Base-by-base conservation (phyloP, 805 yeast genomes). In the Zygotorulaspora sp. region DNA sequence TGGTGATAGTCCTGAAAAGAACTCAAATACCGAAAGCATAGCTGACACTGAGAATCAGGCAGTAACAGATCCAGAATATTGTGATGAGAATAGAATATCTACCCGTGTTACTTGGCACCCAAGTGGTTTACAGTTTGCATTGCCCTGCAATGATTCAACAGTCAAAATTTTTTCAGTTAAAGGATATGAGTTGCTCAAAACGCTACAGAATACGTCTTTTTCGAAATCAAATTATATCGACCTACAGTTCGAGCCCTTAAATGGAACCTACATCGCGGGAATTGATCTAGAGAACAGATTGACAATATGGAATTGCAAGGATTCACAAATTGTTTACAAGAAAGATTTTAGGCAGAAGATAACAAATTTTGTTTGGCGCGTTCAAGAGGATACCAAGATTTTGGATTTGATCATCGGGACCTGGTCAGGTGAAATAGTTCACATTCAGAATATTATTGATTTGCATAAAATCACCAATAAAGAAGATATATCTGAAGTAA, bases 91-190 rank as follows among this genome's bases (percentile, higher is more conserved):
- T 50, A 60, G 74, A 29, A 55, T 74, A 1, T 62, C 79, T 17
- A 70, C 84, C 0, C 72, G 71, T 28, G 70, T 78, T 2, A 74
- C 72, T 24, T 87, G 95, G 95, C 75, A 78, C 40, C 75, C 82
- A 2, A 68, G 72, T 36, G 95, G 95, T 12, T 74, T 74, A 36
- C 58, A 67, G n/a, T 66, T 87, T 32, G 86, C 88, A 2, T 52
- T 85, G 13, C 88, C 95, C 2, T 65, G 81, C 5, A 63, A 67
- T 24, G 63, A 69, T 14, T 63, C 67, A 31, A 62, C 68, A 2
- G 67, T 81, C 32, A 68, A 68, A 35, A 66, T 75, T 0, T 77
- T 63, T 33, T 45, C 55, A 8, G 41, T 58, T 11, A 47, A 50
- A 12, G 58, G 55, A 25, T 57, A 57, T 25, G 49, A 57, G 10